Base-by-base conservation (phyloP, 2,329 filamentous ascomycete genomes). In the Tolypocladium inflatum region DNA sequence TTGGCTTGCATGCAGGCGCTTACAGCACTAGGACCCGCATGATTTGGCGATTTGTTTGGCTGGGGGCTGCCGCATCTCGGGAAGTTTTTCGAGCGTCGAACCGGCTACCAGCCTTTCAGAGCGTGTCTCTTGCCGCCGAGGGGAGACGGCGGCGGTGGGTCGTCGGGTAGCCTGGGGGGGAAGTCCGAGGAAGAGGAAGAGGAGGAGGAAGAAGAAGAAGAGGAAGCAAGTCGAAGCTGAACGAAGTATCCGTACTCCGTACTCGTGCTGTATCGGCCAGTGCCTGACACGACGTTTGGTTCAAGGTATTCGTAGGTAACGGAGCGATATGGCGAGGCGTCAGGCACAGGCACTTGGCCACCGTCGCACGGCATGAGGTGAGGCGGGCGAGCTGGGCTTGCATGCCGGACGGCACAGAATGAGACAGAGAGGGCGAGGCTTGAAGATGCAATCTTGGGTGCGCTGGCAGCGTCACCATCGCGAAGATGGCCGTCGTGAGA, bases 81-180 rank as follows among this genome's bases (percentile, higher is more conserved):
- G 61, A 62, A 63, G 63, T 63, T 66, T 66, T 65, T 60, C 60
- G 26, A 48, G 43, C 43, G 23, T 30, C 45, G 45, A 33, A 15
- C 60, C 54, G 56, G 57, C 61, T 60, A 61, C 65, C 63, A 66
- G 67, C 73, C 72, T 74, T 74, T 75, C 71, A 74, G 64, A 66
- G 66, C 60, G 67, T 66, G 64, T 62, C 66, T 70, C 63, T 74
- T 73, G 67, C 71, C 73, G 73, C 73, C 70, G 67, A 65, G 62
- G 59, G 57, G 62, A 63, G 62, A 63, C 61, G 58, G 61, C 60
- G 60, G 60, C 63, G 63, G 61, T 48, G 38, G 58, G 39, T 42
- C 51, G 59, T 63, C 58, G 58, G 63, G n/a, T n/a, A n/a, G n/a
- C n/a, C n/a, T n/a, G n/a, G n/a, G n/a, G n/a, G n/a, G n/a, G n/a